Conservation (phyloP, 1,284 basidiomycete genomes). For the Meira nashicola region DNA sequence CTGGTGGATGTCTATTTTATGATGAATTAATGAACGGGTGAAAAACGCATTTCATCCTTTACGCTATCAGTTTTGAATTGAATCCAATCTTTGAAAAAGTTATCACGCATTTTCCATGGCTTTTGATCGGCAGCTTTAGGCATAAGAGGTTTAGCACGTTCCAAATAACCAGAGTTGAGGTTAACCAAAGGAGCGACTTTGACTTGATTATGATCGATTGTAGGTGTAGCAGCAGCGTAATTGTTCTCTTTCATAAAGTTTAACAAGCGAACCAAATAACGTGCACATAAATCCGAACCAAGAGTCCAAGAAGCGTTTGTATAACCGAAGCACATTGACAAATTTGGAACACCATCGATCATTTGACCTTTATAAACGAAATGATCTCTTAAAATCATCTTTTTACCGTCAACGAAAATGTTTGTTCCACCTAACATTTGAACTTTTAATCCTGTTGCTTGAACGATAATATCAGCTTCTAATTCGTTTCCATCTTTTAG, state of each 20-base stretch:
- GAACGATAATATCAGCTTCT: constrained; percentile 50
- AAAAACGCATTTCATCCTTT: constrained; percentile 5
- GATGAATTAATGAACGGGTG: too few relatives aligned
- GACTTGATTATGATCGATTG: constrained; percentile 11
- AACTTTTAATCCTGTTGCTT: constrained; percentile 51
- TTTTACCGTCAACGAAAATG: constrained; percentile 39
- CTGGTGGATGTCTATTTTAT: too few relatives aligned
- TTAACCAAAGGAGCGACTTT: constrained; percentile 34
- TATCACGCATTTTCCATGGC: constrained; percentile 35
- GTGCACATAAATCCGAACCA: constrained; percentile 16
- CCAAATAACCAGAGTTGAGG: constrained; percentile 48
- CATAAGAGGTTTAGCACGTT: constrained; percentile 33
- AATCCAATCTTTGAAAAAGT: constrained; percentile 40
- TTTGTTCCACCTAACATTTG: constrained; percentile 37
- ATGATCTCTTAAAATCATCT: constrained; percentile 21
- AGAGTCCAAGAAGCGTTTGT: constrained; percentile 5
- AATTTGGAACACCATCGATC: constrained; percentile 43
- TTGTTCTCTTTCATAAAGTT: constrained; percentile 30
- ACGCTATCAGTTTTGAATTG: constrained; percentile 23
- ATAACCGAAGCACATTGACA: background rate
- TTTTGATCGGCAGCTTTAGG: constrained; percentile 39
- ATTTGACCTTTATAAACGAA: constrained; percentile 49
- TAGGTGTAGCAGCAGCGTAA: constrained; percentile 12
- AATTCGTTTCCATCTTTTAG: constrained; percentile 41
- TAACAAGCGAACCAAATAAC: constrained; percentile 37